Evolutionary conservation across 768 basidiomycete genomes (phyloP), one percentile per base, ranked within the genome.

Genomic region (Hemileccinum impolitum): DNA sequence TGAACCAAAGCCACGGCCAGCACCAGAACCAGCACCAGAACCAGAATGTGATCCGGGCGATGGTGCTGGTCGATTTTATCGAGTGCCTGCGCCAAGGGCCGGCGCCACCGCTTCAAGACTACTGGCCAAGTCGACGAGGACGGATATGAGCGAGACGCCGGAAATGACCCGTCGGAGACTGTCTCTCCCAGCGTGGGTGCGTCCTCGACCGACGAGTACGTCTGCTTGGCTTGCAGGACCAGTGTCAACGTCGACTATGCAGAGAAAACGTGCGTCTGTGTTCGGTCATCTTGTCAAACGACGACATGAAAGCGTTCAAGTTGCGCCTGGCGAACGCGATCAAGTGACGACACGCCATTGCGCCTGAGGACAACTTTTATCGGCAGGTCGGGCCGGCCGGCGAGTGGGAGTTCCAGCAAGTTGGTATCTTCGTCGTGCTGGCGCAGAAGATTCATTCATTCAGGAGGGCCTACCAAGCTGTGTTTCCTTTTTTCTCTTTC

Each of bases 91-190:
- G 43, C 50, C 59, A 47, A 48, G 25, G 38, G 38, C 50, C 53
- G 47, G 48, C 48, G 52, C 54, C 51, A 53, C 52, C 50, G 60
- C 47, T 36, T 41, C 43, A 7, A 35, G 4, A 25, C 28, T 39
- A 21, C 13, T 45, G 7, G 13, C n/a, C 37, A 21, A 26, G 35
- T 28, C 28, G 32, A 25, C 11, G 35, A 26, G n/a, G 34, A 48
- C 23, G 15, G 25, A 39, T 23, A 14, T 15, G 41, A 35, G 21
- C 18, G 14, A 28, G 6, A 18, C 14, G 9, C 37, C 44, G 28
- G 44, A 47, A 25, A 23, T 32, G 37, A 37, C 15, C 36, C 14
- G 18, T 30, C 15, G 14, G 18, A 39, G 50, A 12, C 28, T 30
- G 9, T 30, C 28, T 8, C 11, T 30, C 23, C 3, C 23, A 8